phyloP scores from a whole-genome alignment of 805 yeast genomes.

The Saccharomycopsis sp. region DNA sequence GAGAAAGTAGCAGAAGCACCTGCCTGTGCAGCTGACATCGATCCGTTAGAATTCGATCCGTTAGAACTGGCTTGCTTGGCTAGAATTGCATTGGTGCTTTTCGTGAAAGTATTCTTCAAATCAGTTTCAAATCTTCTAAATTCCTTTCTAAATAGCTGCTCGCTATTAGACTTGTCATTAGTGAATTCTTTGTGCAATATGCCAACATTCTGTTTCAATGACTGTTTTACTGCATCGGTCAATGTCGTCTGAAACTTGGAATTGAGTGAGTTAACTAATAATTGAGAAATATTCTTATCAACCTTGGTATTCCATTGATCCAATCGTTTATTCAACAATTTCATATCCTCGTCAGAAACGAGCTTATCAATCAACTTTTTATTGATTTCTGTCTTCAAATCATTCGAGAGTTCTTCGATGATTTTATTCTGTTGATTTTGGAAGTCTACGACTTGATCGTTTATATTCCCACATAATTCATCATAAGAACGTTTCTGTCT shows the following conservation, averaged over 20 bases:
- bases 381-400: neutral
- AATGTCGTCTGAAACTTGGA: slow-evolving; percentile 15
- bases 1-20: neutral
- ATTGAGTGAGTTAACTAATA: slow-evolving; percentile 12
- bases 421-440: neutral
- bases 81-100: neutral
- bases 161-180: neutral
- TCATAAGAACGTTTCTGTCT: neutral
- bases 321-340: slow-evolving; percentile 10
- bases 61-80: neutral
- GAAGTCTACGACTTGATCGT: neutral
- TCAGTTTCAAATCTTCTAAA: slow-evolving; percentile 2
- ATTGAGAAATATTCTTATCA: slow-evolving; percentile 19
- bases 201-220: slow-evolving; percentile 1
- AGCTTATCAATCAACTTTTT: slow-evolving; percentile 10
- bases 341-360: slow-evolving; percentile 11
- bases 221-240: slow-evolving; percentile 13
- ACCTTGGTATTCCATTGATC: slow-evolving; percentile 15
- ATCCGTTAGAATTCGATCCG: neutral
- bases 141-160: slow-evolving; percentile 6
- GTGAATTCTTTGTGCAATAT: slow-evolving; percentile 5
- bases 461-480: neutral
- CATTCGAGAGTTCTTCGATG: neutral
- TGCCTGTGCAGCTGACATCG: neutral
- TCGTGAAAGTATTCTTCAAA: neutral